Conservation (phyloP, 1,284 basidiomycete species). For the Vanrija sp. region DNA sequence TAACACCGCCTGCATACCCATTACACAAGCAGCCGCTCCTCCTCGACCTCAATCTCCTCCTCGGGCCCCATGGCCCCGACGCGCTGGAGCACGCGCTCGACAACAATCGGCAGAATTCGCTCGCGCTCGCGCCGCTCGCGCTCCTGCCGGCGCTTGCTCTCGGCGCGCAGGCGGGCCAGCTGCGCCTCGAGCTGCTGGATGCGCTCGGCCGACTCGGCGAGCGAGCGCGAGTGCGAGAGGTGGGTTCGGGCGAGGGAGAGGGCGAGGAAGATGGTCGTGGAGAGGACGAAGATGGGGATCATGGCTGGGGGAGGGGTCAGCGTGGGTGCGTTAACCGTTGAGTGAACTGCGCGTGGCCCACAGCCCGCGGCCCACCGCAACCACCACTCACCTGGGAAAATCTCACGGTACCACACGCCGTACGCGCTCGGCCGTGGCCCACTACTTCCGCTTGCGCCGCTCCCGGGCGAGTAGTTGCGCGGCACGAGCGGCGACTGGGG, state of each 20-base stretch:
- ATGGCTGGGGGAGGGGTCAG: too few relatives aligned
- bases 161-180: slow-evolving; percentile 26
- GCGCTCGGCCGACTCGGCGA: slow-evolving; percentile 32
- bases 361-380: neutral
- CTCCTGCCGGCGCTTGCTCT: slow-evolving; percentile 26
- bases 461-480: neutral
- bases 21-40: slow-evolving; percentile 20
- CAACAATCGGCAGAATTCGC: slow-evolving; percentile 42
- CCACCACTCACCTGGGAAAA: slow-evolving; percentile 35
- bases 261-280: slow-evolving; percentile 45
- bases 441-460: neutral
- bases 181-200: slow-evolving; percentile 43
- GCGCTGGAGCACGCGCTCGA: slow-evolving; percentile 41
- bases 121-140: slow-evolving; percentile 40
- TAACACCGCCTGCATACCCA: too few relatives aligned
- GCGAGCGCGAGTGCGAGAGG: slow-evolving; percentile 38
- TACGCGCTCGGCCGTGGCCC: slow-evolving; percentile 22
- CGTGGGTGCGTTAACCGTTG: too few relatives aligned
- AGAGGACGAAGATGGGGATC: slow-evolving; percentile 46
- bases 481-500: slow-evolving; percentile 15
- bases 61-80: slow-evolving; percentile 35
- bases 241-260: slow-evolving; percentile 39
- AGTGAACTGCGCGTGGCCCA: too few relatives aligned
- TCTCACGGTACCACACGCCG: slow-evolving; percentile 43
- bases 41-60: slow-evolving; percentile 24